phyloP scores from a whole-genome alignment of 768 basidiomycete genomes.

The Boletus subparvulus region DNA sequence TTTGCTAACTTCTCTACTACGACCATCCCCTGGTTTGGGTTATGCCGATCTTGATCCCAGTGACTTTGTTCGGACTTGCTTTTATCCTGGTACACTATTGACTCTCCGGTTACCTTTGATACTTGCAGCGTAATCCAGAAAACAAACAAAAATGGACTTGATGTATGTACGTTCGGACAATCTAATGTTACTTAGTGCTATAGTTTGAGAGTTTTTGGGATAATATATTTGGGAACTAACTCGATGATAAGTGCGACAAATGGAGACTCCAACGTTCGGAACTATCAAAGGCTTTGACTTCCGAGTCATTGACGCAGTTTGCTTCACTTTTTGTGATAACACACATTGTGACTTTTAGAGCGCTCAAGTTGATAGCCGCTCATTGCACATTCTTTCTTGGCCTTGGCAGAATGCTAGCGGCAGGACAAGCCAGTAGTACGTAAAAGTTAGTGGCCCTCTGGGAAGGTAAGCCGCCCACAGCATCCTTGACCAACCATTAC shows the following conservation, averaged over 20 bases:
- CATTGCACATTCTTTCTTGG: background rate
- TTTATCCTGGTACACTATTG: constrained; percentile 12
- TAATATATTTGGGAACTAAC: background rate
- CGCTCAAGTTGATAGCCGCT: background rate
- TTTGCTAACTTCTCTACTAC: constrained; percentile 5
- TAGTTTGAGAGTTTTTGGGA: background rate
- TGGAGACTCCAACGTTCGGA: background rate
- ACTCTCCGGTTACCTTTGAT: constrained; percentile 1
- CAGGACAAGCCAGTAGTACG: constrained; percentile 1
- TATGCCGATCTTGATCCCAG: background rate
- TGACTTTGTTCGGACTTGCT: constrained; percentile 10
- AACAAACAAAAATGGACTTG: constrained; percentile 83
- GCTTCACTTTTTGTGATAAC: background rate
- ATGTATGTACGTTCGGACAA: constrained; percentile 56
- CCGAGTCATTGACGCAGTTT: no score
- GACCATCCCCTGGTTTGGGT: background rate
- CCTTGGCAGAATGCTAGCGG: constrained; percentile 1
- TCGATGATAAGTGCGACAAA: background rate
- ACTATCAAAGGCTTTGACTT: background rate
- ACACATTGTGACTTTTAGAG: background rate
- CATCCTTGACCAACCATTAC: background rate
- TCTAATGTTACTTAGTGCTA: background rate
- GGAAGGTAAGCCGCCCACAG: background rate
- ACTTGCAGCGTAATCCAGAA: constrained; percentile 30
- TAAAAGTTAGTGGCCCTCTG: background rate